Base-by-base conservation (phyloP, 2,329 filamentous ascomycete species). In the Dactylellina haptotyla region DNA sequence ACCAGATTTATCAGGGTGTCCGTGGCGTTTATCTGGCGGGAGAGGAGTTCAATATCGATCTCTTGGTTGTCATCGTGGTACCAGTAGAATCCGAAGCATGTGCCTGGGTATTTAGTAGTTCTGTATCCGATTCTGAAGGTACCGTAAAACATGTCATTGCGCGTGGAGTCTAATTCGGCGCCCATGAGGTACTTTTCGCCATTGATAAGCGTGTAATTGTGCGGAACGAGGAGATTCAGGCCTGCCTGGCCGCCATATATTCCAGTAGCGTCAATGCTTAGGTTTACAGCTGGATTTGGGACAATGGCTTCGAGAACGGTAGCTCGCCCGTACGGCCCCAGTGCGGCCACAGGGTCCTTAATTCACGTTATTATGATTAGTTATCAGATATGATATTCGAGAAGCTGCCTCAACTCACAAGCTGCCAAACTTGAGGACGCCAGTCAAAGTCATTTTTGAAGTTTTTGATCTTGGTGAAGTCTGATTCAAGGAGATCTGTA, bases 31-130 rank as follows among this genome's bases (percentile, higher is more conserved):
- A 89, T 90, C 75, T 92, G 84, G 20, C 83, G 83, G 1, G 90
- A 91, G 1, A 93, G 84, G 78, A 93, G 91, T 76, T 94, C 91
- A 81, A 93, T 88, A 79, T 93, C 90, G 77, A 93, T 92, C 78
- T 93, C 90, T 78, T 91, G 88, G 0, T 89, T 90, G 80, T 93
- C 88, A 80, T 92, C 91, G 81, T 87, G 87, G 80, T 91, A 77
- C 87, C 90, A 94, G 81, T 93, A 93, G 81, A 93, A 93, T 4
- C 90, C 90, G 28, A 86, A 88, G 79, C 90, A 93, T 0, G 91
- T 93, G 25, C 90, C 90, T 0, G 83, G 81, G 4, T 85, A 81
- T 39, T 81, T 81, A 0, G 88, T 87, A 64, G 89, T 80, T 80
- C 87, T 89, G 83, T 92, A 88, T 34, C 85, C 85, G 1, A 87